Evolutionary conservation across 371 early-diverging fungal genomes (phyloP).

Genomic region (Blakeslea trispora): DNA sequence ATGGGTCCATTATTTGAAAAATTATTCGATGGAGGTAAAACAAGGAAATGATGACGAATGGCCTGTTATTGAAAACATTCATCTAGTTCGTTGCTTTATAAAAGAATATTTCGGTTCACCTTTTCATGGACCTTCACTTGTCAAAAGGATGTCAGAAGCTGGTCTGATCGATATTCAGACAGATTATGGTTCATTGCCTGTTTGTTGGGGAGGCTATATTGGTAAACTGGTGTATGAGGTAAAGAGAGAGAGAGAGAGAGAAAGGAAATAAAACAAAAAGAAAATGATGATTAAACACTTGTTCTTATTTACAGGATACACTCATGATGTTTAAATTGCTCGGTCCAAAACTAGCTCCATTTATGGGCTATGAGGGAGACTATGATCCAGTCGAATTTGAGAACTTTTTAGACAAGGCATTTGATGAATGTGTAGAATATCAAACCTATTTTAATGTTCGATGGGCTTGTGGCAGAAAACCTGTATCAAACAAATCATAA

Average conservation of each 20-base stretch:
- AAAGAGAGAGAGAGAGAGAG: no score
- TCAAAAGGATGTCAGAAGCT: constrained; percentile 20
- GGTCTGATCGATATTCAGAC: constrained; percentile 29
- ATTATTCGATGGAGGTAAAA: constrained; percentile 11
- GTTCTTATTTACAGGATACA: constrained; percentile 21
- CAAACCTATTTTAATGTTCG: constrained; percentile 41
- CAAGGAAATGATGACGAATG: not conserved
- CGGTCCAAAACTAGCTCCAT: constrained; percentile 23
- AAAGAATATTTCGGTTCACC: constrained; percentile 9
- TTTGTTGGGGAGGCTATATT: constrained; percentile 48
- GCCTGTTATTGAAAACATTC: no score
- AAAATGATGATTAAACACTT: no score
- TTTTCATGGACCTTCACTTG: constrained; percentile 22
- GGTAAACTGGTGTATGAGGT: constrained; percentile 48
- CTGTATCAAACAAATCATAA: not conserved
- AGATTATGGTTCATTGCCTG: constrained; percentile 42
- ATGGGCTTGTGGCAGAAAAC: constrained; percentile 38
- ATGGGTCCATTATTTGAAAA: constrained; percentile 20
- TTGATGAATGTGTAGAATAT: constrained; percentile 47
- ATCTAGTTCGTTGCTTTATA: constrained; percentile 7
- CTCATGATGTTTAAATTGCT: constrained; percentile 19
- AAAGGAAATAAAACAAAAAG: no score
- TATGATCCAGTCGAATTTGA: constrained; percentile 26
- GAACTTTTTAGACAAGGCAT: constrained; percentile 35
- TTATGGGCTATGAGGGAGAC: constrained; percentile 20